These are phyloP conservation scores for Cyclotella cryptica DNA, from an alignment of 108 stramenopile genomes.

Conservation along the genomic window DNA sequence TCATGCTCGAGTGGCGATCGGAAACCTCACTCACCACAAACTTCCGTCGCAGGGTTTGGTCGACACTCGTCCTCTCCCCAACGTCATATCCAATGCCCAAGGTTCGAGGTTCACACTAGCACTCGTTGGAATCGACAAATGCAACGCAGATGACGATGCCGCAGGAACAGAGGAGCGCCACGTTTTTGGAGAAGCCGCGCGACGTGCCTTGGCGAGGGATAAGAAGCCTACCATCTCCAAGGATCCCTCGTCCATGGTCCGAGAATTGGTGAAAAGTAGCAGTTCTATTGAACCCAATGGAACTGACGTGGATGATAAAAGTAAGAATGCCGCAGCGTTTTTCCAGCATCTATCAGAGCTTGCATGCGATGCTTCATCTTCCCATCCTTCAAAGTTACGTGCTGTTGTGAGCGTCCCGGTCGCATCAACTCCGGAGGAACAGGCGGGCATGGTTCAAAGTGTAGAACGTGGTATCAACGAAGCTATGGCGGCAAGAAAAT, in stretches of 20 bases:
- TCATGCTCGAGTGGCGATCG: slow-evolving; percentile 57
- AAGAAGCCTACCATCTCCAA: slow-evolving; percentile 51
- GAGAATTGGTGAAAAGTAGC: slow-evolving; percentile 43
- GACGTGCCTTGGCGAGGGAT: slow-evolving; percentile 45
- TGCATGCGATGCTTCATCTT: slow-evolving; percentile 59
- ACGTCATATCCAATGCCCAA: slow-evolving; percentile 55
- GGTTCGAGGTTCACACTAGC: slow-evolving; percentile 58
- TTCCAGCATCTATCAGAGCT: slow-evolving; percentile 55
- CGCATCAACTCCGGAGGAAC: slow-evolving; percentile 41
- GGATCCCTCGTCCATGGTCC: slow-evolving; percentile 51
- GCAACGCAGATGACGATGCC: slow-evolving; percentile 12
- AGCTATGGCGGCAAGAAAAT: slow-evolving; percentile 32
- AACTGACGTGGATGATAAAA: slow-evolving; percentile 30
- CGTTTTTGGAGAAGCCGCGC: slow-evolving; percentile 59
- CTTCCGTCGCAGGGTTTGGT: slow-evolving; percentile 30
- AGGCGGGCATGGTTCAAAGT: slow-evolving; percentile 42
- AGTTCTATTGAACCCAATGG: slow-evolving; percentile 19
- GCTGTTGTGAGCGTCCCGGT: slow-evolving; percentile 55
- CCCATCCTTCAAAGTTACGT: slow-evolving; percentile 55
- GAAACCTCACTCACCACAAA: slow-evolving; percentile 40
- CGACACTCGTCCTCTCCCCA: slow-evolving; percentile 42
- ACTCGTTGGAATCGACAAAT: slow-evolving; percentile 48
- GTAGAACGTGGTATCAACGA: slow-evolving; percentile 49
- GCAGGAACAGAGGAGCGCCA: slow-evolving; percentile 27
- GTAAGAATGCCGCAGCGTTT: slow-evolving; percentile 48